Base-by-base conservation (phyloP, 2,329 filamentous ascomycete species). In the Dothideomycetidae sp. region DNA sequence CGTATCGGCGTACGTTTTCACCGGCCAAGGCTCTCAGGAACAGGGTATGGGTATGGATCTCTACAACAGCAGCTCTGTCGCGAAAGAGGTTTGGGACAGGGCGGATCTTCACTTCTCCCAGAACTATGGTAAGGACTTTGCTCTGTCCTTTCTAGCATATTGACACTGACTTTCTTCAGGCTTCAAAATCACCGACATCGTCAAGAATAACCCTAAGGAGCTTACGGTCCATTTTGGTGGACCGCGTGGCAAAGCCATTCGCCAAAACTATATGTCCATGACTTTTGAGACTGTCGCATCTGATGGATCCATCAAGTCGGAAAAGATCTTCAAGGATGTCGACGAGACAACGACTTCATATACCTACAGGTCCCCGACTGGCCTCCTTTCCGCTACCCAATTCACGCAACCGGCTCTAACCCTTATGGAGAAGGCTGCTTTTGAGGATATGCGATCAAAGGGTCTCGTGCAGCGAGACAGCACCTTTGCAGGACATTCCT, bases 41-140 rank as follows among this genome's bases (percentile, higher is more conserved):
- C 90, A 98, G 60, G 90, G 90, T 44, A 98, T 98, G 90, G 90
- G 90, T 62, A 98, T 98, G 90, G 90, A 96, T 54, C 71, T 98
- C 36, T 98, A 98, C 59, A 80, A 71, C 53, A 93, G 79, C 69
- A 96, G 90, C 57, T 68, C 79, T 26, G 90, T 98, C 13, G 92
- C 90, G 44, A 86, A 85, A 66, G 88, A 93, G 51, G 90, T 98
- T 36, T 98, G 90, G 90, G 90, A 94, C 58, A 77, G 85, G 43
- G 92, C 90, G 35, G 90, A 98, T 64, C 92, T 83, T 62, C 93
- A 98, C 59, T 88, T 98, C 58, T 77, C 96, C 66, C 88, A 96
- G 63, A 96, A 93, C 58, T 98, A 98, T 64, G 90, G 85, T 83
- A 69, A 65, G 73, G 29, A 19, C 16, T 13, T 46, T 29, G 13